phyloP scores from a whole-genome alignment of 495 filamentous ascomycete genomes.

The Aeminium ludgeri region DNA sequence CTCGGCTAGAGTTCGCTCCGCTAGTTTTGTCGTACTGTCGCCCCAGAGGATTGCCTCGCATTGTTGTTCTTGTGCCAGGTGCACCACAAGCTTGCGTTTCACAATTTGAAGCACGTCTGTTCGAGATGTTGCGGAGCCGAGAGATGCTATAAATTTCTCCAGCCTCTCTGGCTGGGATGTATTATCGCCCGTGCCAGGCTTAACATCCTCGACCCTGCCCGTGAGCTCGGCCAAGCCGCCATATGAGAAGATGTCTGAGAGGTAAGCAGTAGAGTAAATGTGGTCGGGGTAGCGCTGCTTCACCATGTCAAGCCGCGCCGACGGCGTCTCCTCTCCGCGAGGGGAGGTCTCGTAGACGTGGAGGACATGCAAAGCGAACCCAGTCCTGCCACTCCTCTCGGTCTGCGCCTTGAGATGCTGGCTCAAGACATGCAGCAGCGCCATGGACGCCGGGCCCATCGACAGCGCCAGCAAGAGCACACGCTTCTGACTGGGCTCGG shows the following conservation, averaged over 20 bases:
- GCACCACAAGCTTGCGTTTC: constrained; percentile 49
- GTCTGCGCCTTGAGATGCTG: constrained; percentile 45
- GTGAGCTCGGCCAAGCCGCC: not conserved
- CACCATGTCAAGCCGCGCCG: constrained; percentile 12
- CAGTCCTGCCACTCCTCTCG: constrained; percentile 35
- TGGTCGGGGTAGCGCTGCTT: constrained; percentile 41
- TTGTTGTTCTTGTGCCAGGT: constrained; percentile 37
- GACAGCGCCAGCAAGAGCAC: constrained; percentile 64
- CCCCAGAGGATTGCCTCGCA: constrained; percentile 66
- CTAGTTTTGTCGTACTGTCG: constrained; percentile 71
- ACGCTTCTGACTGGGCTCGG: constrained; percentile 25
- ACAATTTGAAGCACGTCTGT: constrained; percentile 55
- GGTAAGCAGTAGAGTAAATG: constrained; percentile 34
- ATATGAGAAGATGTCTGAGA: constrained; percentile 38
- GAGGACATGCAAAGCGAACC: constrained; percentile 50
- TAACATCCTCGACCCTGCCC: constrained; percentile 3
- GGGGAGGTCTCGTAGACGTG: constrained; percentile 29
- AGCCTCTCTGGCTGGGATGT: constrained; percentile 25
- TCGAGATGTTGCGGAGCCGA: constrained; percentile 56
- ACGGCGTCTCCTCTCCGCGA: not conserved
- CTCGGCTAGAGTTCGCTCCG: constrained; percentile 68
- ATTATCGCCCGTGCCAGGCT: not conserved
- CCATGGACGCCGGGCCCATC: constrained; percentile 65
- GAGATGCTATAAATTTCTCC: constrained; percentile 34
- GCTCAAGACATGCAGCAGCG: constrained; percentile 59